phyloP scores from a whole-genome alignment of 164 flowering plant genomes.

The Annona squamosa region DNA sequence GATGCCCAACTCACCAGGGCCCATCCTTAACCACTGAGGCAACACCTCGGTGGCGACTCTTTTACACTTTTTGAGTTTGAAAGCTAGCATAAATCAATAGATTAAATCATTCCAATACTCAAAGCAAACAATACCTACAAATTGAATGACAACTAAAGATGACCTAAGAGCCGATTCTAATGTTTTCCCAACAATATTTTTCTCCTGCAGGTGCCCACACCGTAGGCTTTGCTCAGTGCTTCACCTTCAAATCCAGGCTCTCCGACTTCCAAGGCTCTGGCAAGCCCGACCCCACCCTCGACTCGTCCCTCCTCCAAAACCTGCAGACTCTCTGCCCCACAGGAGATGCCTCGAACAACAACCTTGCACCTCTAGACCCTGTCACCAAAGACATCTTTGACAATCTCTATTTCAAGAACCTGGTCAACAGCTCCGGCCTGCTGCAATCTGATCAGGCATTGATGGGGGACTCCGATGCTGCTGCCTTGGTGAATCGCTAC shows the following conservation, averaged over 20 bases:
- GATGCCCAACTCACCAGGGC: no score
- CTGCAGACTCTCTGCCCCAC: constrained; percentile 49
- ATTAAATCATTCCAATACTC: no score
- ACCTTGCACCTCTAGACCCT: constrained; percentile 51
- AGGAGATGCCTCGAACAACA: constrained; percentile 28
- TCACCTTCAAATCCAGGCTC: constrained; percentile 61
- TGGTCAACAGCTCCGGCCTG: constrained; percentile 44
- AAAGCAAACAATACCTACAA: no score
- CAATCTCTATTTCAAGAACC: constrained; percentile 45
- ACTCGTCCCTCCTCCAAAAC: constrained; percentile 33
- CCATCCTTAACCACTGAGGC: no score
- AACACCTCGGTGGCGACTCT: no score
- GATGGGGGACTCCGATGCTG: constrained; percentile 31
- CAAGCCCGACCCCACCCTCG: constrained; percentile 54
- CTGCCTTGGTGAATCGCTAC: constrained; percentile 42
- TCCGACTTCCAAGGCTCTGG: constrained; percentile 53
- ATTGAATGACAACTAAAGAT: no score
- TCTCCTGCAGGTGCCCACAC: constrained; percentile 62
- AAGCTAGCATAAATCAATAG: no score
- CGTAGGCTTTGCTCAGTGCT: constrained; percentile 64
- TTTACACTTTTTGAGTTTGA: no score
- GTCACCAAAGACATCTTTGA: constrained; percentile 41
- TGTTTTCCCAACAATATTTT: no score
- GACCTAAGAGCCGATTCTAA: no score
- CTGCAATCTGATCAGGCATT: constrained; percentile 73